Evolutionary conservation across 495 filamentous ascomycete species (phyloP).

Genomic region (Penicillium chermesinum): DNA sequence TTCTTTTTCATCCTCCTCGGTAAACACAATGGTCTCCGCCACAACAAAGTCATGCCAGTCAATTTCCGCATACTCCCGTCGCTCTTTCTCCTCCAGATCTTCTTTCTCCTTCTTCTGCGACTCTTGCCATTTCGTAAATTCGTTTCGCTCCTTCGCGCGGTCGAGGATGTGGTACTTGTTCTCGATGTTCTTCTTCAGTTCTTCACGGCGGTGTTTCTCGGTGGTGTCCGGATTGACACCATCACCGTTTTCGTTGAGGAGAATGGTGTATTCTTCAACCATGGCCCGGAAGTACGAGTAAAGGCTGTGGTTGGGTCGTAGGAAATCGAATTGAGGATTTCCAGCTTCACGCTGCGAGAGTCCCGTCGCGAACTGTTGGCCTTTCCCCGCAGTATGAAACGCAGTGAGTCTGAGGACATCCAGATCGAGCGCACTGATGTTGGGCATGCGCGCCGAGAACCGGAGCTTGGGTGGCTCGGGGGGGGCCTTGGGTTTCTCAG

Average conservation of each 20-base stretch:
- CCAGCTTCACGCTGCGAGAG: conserved; percentile 80
- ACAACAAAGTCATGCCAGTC: conserved; percentile 98
- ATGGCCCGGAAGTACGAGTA: conserved; percentile 90
- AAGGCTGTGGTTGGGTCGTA: conserved; percentile 90
- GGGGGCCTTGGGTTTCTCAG: conserved; percentile 72
- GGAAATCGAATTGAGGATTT: conserved; percentile 96
- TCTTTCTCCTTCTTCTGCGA: conserved; percentile 74
- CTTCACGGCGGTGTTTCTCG: conserved; percentile 62
- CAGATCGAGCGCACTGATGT: conserved; percentile 90
- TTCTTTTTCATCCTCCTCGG: conserved; percentile 77
- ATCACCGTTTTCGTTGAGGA: conserved; percentile 66
- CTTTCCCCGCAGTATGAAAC: conserved; percentile 84
- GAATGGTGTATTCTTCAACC: conserved; percentile 88
- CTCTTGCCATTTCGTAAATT: conserved; percentile 80
- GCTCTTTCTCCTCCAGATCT: conserved; percentile 82
- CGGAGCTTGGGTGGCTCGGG: conserved; percentile 82
- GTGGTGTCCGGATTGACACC: conserved; percentile 49
- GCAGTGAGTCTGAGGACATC: conserved; percentile 90
- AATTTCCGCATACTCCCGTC: conserved; percentile 85
- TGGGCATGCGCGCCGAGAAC: conserved; percentile 96
- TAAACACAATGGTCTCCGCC: conserved; percentile 93
- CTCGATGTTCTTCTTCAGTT: conserved; percentile 69
- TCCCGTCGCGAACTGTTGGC: conserved; percentile 81
- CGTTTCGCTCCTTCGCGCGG: conserved; percentile 75
- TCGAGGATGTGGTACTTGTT: conserved; percentile 77